A percentile compares a stretch with the other conserved stretches of the same genome.
Conservation (phyloP, 768 basidiomycete species). For the Russula lepida region DNA sequence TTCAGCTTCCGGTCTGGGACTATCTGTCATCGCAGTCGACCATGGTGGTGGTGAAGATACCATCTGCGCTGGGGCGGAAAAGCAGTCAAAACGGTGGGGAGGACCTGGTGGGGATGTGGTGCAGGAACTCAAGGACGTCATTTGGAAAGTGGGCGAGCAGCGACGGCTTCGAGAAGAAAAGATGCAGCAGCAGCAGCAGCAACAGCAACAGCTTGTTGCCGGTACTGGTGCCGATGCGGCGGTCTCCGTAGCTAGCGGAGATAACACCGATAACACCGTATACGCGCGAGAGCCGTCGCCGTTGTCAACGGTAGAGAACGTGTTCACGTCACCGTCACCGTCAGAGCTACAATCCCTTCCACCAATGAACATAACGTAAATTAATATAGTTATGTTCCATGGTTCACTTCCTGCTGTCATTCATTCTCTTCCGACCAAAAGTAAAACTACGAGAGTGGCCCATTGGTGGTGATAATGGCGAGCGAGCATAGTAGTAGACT, state of each 20-base stretch:
- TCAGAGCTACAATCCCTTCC: neutral
- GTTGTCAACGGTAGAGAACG: neutral
- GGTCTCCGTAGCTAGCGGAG: neutral
- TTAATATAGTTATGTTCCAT: neutral
- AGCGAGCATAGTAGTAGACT: neutral
- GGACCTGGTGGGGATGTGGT: constrained; percentile 75
- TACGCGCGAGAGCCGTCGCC: neutral
- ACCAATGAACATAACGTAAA: neutral
- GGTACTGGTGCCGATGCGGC: neutral
- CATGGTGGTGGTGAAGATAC: constrained; percentile 13
- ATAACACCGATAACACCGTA: neutral
- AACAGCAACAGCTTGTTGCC: too few relatives aligned
- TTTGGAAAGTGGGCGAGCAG: constrained; percentile 75
- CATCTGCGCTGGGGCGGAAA: constrained; percentile 5
- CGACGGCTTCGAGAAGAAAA: constrained; percentile 31
- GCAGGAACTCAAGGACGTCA: constrained; percentile 78
- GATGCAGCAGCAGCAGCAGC: constrained; percentile 17
- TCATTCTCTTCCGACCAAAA: neutral
- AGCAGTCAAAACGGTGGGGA: constrained; percentile 39
- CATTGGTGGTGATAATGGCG: neutral
- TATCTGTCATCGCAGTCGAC: neutral
- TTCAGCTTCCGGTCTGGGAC: neutral
- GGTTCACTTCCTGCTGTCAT: neutral
- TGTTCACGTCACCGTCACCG: neutral
- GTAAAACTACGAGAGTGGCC: neutral